A percentile compares a stretch with the other conserved stretches of the same genome.
Conservation (phyloP, 768 basidiomycete species). For the Mycena kentingensis region DNA sequence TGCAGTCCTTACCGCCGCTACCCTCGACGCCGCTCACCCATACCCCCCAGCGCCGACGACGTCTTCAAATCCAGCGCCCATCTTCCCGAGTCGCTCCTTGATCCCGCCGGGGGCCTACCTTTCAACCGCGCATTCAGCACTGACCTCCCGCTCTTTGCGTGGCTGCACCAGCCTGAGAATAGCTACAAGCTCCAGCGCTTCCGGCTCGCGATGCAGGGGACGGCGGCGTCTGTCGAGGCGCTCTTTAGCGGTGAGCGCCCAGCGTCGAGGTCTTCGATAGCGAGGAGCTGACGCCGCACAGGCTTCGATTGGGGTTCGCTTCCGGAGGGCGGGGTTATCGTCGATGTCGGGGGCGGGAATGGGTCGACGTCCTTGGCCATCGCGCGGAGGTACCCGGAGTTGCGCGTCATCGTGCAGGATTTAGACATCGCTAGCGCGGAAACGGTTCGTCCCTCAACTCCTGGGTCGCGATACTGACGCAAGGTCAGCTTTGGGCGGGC, state of each 20-base stretch:
- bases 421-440: constrained; percentile 9
- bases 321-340: constrained; percentile 23
- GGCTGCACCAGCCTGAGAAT: constrained; percentile 28
- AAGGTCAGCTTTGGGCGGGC: constrained; percentile 24
- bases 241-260: constrained; percentile 15
- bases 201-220: constrained; percentile 25
- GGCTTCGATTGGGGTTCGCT: constrained; percentile 32
- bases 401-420: constrained; percentile 34
- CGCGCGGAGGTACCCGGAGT: constrained; percentile 20
- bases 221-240: neutral
- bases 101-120: constrained; percentile 1
- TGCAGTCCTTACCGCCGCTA: neutral
- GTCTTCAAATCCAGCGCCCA: neutral
- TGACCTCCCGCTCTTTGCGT: constrained; percentile 19
- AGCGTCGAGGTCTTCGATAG: constrained; percentile 15
- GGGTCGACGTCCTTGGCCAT: constrained; percentile 28
- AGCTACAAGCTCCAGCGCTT: constrained; percentile 22
- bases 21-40: neutral
- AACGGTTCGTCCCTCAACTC: constrained; percentile 1
- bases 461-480: neutral
- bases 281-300: constrained; percentile 1
- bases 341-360: constrained; percentile 38
- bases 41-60: constrained; percentile 4
- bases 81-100: constrained; percentile 4
- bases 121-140: constrained; percentile 22